Evolutionary conservation across 176 grass and related monocot species (phyloP), one percentile per base, ranked within the genome.

Genomic region (Oryza rufipogon): DNA sequence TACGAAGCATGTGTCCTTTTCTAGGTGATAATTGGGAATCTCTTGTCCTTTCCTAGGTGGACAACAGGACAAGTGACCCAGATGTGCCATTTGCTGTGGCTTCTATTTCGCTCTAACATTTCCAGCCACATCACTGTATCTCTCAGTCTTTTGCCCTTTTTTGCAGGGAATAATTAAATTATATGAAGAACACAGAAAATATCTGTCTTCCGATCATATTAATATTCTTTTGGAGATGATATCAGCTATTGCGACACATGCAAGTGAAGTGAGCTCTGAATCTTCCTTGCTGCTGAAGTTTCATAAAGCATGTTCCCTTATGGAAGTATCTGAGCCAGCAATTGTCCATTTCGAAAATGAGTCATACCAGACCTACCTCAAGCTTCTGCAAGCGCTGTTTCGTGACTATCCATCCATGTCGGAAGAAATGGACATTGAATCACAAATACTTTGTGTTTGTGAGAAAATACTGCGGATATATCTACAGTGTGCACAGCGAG

Each of bases 271-370:
- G 81, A 94, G 61, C 74, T 88, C 75, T 11, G 96, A 96, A 73
- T 85, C 81, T 67, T 79, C 77, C 22, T 68, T 96, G 54, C 93
- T 86, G 16, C 64, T 68, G 58, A 99, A 99, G 77, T 89, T 99
- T 39, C 89, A 96, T 46, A 91, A 96, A 77, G 93, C 93, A 83
- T 96, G 96, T 82, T 89, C 86, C 70, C 86, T 99, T 75, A 71
- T 99, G 85, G 96, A 99, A 89, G 91, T 88, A 81, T 91, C 96
- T 79, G 96, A 96, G 68, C 96, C 93, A 64, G 89, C 96, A 46
- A 66, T 87, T 80, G 82, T 99, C 63, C 96, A 99, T 86, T 99
- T 99, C 42, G 93, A 99, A 81, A 99, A 99, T 2, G 93, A 96
- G 49, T 91, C 93, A 28, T 92, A 94, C 76, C 91, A 90, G 61